Evolutionary conservation across 1,139 yeast species (phyloP).

Genomic region (Petasospora rhodanensis): DNA sequence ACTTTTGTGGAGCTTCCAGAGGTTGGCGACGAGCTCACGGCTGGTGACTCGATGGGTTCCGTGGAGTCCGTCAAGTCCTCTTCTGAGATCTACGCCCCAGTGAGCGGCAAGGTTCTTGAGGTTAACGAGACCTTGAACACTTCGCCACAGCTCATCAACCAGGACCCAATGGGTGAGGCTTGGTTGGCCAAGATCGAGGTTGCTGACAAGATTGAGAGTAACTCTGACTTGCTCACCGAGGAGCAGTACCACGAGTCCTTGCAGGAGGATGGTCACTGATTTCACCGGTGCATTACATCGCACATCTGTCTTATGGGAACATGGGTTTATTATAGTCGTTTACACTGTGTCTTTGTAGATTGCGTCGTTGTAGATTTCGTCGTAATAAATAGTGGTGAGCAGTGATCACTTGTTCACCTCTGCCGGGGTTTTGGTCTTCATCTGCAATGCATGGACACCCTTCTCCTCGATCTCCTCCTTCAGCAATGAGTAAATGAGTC

Average conservation of each 20-base stretch:
- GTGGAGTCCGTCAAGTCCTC: slow-evolving; percentile 96
- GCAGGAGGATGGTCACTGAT: slow-evolving; percentile 28
- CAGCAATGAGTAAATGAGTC: slow-evolving; percentile 64
- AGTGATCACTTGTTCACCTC: slow-evolving; percentile 44
- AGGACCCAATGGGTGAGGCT: slow-evolving; percentile 89
- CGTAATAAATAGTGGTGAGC: too few relatives aligned
- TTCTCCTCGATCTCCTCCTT: slow-evolving; percentile 65
- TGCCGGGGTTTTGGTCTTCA: slow-evolving; percentile 72
- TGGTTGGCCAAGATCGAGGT: slow-evolving; percentile 84
- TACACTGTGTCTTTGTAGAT: neutral
- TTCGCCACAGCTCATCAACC: slow-evolving; percentile 74
- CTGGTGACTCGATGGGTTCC: slow-evolving; percentile 85
- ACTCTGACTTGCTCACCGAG: slow-evolving; percentile 58
- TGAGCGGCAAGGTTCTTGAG: slow-evolving; percentile 70
- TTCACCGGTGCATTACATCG: too few relatives aligned
- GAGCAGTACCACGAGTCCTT: slow-evolving; percentile 29
- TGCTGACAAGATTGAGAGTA: slow-evolving; percentile 49
- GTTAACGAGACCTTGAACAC: slow-evolving; percentile 63
- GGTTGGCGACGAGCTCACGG: slow-evolving; percentile 57
- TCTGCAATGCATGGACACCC: slow-evolving; percentile 87
- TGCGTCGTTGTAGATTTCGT: too few relatives aligned
- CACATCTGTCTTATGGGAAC: too few relatives aligned
- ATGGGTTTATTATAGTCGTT: too few relatives aligned
- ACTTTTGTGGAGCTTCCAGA: slow-evolving; percentile 91
- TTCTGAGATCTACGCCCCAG: slow-evolving; percentile 88